These are phyloP conservation scores for Betula pendula DNA, from an alignment of 306 rosid genomes.

Conservation along the genomic window DNA sequence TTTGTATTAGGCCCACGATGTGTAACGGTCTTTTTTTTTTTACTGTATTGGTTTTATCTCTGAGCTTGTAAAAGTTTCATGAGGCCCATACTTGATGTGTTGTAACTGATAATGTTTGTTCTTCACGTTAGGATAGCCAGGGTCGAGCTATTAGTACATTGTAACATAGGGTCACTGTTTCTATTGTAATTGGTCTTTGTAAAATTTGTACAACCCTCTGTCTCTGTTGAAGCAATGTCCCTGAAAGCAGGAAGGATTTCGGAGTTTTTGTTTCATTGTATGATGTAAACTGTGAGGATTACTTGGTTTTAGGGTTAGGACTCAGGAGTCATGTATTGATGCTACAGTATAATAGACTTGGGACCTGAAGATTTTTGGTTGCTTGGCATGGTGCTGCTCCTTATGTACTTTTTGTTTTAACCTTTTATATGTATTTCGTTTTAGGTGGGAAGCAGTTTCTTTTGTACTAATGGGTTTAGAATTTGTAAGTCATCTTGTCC, in stretches of 20 bases:
- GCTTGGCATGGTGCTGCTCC: too few species aligned
- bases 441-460: slow-evolving; percentile 1
- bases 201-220: slow-evolving; percentile 10
- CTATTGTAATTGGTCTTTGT: slow-evolving; percentile 24
- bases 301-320: slow-evolving; percentile 16
- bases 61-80: slow-evolving; percentile 27
- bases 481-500: background rate
- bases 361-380: too few species aligned
- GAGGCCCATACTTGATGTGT: slow-evolving; percentile 4
- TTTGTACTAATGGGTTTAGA: slow-evolving; percentile 8
- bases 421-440: background rate
- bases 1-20: slow-evolving; percentile 23
- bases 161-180: slow-evolving; percentile 11
- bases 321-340: background rate
- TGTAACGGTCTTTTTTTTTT: slow-evolving; percentile 27
- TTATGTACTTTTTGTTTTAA: background rate
- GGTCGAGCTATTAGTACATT: background rate
- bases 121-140: slow-evolving; percentile 19
- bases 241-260: slow-evolving; percentile 12
- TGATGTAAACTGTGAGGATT: background rate
- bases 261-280: background rate
- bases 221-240: slow-evolving; percentile 21
- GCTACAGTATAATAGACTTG: too few species aligned
- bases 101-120: slow-evolving; percentile 18
- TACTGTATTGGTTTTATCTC: slow-evolving; percentile 9